phyloP scores from a whole-genome alignment of 2,329 filamentous ascomycete species.

The Setomelanomma holmii region DNA sequence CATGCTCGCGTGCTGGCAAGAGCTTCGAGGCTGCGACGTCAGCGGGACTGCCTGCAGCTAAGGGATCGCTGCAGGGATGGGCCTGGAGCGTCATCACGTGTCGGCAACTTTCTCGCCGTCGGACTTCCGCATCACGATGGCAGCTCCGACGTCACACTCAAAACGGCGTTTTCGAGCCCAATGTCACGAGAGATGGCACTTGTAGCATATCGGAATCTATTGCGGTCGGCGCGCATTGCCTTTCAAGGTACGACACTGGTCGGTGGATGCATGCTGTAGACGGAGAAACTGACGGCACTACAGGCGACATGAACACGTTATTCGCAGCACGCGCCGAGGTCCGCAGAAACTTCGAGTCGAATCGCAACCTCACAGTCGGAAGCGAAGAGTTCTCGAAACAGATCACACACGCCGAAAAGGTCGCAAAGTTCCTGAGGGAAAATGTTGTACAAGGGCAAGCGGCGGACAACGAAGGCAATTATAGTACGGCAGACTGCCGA shows the following conservation, averaged over 20 bases:
- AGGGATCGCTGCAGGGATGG: conserved; percentile 32
- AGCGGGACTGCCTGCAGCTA: conserved; percentile 26
- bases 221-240: conserved; percentile 81
- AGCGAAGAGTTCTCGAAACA: conserved; percentile 68
- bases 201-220: conserved; percentile 78
- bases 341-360: conserved; percentile 74
- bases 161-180: neutral
- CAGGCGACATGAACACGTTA: conserved; percentile 75
- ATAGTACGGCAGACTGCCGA: conserved; percentile 60
- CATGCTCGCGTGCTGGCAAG: conserved; percentile 33
- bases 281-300: neutral
- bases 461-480: conserved; percentile 59
- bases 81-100: conserved; percentile 27
- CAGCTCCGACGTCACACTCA: neutral
- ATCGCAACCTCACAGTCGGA: conserved; percentile 64
- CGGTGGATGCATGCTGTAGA: neutral
- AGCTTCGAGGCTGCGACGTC: conserved; percentile 24
- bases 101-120: conserved; percentile 26
- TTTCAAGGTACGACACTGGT: conserved; percentile 72
- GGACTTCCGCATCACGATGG: conserved; percentile 16
- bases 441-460: conserved; percentile 87
- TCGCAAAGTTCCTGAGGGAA: conserved; percentile 77
- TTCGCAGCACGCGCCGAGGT: conserved; percentile 75
- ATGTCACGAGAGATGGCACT: conserved; percentile 63
- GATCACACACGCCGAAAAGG: conserved; percentile 80